These are phyloP conservation scores for Globomyces pollinis-pini DNA, from an alignment of 192 early-diverging fungal species.

Conservation along the genomic window DNA sequence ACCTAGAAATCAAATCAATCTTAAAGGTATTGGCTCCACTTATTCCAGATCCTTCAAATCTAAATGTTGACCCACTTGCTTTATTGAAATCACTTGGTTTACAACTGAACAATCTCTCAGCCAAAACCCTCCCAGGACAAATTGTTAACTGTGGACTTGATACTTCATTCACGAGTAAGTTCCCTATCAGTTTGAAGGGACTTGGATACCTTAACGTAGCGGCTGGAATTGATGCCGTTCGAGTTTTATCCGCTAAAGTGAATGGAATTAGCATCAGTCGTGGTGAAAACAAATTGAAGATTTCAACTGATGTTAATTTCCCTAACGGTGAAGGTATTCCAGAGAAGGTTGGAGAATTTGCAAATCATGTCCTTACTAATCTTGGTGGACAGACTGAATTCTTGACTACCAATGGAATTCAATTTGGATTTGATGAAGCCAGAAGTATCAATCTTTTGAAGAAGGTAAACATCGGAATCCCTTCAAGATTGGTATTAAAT, in stretches of 20 bases:
- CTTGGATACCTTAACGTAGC: conserved; percentile 18
- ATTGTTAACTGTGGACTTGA: too few relatives aligned
- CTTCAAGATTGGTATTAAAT: background rate
- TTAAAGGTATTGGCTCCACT: background rate
- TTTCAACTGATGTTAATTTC: conserved; percentile 10
- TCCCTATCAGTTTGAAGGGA: conserved; percentile 19
- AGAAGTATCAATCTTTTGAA: conserved; percentile 3
- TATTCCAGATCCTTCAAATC: background rate
- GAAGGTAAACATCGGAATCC: background rate
- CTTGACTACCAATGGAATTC: background rate
- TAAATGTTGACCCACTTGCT: background rate
- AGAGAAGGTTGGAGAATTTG: background rate
- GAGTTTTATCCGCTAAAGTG: background rate
- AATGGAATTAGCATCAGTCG: background rate
- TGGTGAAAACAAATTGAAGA: conserved; percentile 5
- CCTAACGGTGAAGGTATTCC: background rate
- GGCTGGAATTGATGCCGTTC: conserved; percentile 11
- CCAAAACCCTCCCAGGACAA: conserved; percentile 15
- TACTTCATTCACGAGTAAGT: conserved; percentile 9
- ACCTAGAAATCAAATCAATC: background rate
- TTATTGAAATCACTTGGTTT: background rate
- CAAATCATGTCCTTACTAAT: background rate
- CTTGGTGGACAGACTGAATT: background rate
- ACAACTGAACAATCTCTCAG: conserved; percentile 3
- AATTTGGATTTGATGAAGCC: conserved; percentile 5